Percentiles rank a stretch among this genome's conserved stretches.
phyloP scores from a whole-genome alignment of 305 asterid genomes.

The Salvia sclarea region DNA sequence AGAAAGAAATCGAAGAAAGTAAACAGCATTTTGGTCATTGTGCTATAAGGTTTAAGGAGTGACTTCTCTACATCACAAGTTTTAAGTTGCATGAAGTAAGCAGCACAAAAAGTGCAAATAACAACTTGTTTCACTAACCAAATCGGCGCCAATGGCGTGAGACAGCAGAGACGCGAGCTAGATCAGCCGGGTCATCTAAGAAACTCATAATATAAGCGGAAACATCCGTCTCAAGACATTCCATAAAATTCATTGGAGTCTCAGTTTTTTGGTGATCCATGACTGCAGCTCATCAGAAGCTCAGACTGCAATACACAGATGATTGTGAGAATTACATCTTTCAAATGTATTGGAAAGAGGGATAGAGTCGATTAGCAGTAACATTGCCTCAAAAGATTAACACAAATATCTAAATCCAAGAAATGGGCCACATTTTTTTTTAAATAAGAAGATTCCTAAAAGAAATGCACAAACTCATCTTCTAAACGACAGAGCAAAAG shows the following conservation, averaged over 20 bases:
- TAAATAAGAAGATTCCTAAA: neutral
- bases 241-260: slow-evolving; percentile 46
- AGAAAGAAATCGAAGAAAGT: neutral
- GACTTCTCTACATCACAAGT: neutral
- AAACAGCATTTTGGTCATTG: neutral
- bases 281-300: slow-evolving; percentile 26
- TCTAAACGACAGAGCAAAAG: neutral
- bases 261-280: slow-evolving; percentile 43
- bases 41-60: neutral
- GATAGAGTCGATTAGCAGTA: neutral
- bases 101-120: neutral
- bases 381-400: neutral
- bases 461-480: neutral
- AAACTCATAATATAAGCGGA: slow-evolving; percentile 46
- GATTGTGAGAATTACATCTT: neutral
- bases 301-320: slow-evolving; percentile 24
- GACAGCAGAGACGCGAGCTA: slow-evolving; percentile 58
- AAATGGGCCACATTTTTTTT: neutral
- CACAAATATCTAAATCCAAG: neutral
- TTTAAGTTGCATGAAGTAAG: slow-evolving; percentile 13
- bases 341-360: neutral
- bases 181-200: slow-evolving; percentile 71
- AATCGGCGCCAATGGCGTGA: slow-evolving; percentile 65
- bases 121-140: slow-evolving; percentile 48
- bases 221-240: slow-evolving; percentile 54